Base-by-base conservation (phyloP, 805 yeast genomes). In the Kluyveromyces aestuarii region DNA sequence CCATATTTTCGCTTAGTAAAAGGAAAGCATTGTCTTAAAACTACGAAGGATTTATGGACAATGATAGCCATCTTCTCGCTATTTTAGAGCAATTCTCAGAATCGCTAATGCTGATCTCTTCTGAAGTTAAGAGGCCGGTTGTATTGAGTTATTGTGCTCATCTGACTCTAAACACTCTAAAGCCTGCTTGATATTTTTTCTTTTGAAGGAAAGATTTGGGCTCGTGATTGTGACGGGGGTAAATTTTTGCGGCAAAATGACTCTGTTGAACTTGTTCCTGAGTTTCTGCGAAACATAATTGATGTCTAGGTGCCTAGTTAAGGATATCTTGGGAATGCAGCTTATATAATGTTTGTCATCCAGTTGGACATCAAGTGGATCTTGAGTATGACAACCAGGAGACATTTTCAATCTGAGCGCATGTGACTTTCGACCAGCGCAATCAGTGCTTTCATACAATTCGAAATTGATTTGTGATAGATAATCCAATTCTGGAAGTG, bases 361-460 rank as follows among this genome's bases (percentile, higher is more conserved):
- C 43, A 93, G 74, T 66, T 91, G 96, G 42, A 95, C 96, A 68
- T 93, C 99, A 54, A 93, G 74, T 27, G 99, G 99, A 66, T 91
- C 96, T 60, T 89, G 96, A 0, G 98, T 90, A 68, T 93, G 97
- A 67, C 99, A 93, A 18, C 99, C 99, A 1, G 99, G 98, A 6
- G 96, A 86, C 57, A 93, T 74, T n/a, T 91, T 84, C 52, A 93
- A 75, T 60, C 98, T 77, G 48, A 93, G 84, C 6, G 96, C 84
- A 64, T 91, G 96, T 59, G 86, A 84, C 67, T 87, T 87, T 47
- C 80, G 81, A 8, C 84, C 82, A 37, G 76, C 71, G 36, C 78
- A 75, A 54, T 86, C 93, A 30, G 80, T 81, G 40, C 81, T 77
- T 66, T 93, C 98, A 66, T 89, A 93, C 27, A 93, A 70, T 66